Evolutionary conservation across 148 eudicot species (phyloP).

Genomic region (Suaeda aralocaspica): DNA sequence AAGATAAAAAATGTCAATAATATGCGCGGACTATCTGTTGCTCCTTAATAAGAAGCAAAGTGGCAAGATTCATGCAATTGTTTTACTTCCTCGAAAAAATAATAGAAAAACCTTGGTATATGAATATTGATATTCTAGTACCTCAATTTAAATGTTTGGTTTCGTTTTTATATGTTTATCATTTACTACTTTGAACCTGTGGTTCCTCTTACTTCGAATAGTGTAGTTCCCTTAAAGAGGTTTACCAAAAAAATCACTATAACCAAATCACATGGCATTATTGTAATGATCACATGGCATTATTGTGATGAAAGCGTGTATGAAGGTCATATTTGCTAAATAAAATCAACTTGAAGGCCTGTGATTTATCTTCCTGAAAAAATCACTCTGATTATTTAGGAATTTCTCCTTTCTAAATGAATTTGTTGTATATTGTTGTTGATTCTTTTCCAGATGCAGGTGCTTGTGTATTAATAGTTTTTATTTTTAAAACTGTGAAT

Average conservation of each 20-base stretch:
- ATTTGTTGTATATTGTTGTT: neutral
- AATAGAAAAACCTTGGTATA: neutral
- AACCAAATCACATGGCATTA: too few relatives aligned
- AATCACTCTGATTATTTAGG: too few relatives aligned
- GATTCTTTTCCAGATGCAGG: neutral
- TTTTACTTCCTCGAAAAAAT: neutral
- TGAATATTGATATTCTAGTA: neutral
- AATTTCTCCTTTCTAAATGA: neutral
- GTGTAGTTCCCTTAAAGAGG: neutral
- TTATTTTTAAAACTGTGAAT: slow-evolving; percentile 8
- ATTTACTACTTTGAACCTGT: neutral
- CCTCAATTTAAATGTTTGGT: neutral
- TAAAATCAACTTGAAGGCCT: too few relatives aligned
- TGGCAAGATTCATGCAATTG: neutral
- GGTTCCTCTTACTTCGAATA: neutral
- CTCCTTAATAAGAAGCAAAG: too few relatives aligned
- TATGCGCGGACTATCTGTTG: too few relatives aligned
- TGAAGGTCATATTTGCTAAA: too few relatives aligned
- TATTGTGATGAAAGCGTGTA: too few relatives aligned
- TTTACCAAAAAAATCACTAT: too few relatives aligned
- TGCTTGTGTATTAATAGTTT: neutral
- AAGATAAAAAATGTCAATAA: too few relatives aligned
- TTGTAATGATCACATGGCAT: too few relatives aligned
- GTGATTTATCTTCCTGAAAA: too few relatives aligned
- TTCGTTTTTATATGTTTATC: neutral